Base-by-base conservation (phyloP, 305 asterid genomes). In the Nicotiana rustica region DNA sequence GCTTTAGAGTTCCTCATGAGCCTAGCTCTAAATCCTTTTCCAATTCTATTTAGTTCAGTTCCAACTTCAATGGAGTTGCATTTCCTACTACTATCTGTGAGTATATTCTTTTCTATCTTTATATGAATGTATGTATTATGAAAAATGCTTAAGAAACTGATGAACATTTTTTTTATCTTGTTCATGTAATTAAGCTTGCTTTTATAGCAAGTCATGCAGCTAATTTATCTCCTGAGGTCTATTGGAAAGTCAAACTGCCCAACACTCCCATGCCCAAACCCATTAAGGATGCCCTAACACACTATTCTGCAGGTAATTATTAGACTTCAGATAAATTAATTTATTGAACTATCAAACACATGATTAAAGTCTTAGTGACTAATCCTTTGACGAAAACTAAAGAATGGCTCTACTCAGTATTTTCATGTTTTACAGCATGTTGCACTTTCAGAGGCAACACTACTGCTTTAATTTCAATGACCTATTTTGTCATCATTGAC, bases 231-330 rank as follows among this genome's bases (percentile, higher is more conserved):
- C 36, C 79, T 18, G 61, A 47, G 29, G 33, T n/a, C 36, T 93
- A 91, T 78, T 95, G 99, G 99, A 91, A 89, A 14, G 87, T 95
- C 55, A 81, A 86, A 88, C 86, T 93, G 65, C 94, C 96, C 67
- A 88, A 92, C 64, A 81, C 94, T 82, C 88, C 91, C 33, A 91
- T 93, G 93, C 98, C 98, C 31, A 85, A 88, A 78, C 87, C 91
- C 61, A 83, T 93, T 2, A 85, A 88, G 82, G 90, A 92, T 79
- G 91, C 91, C 36, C 61, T 93, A 35, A 35, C 36, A 56, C 62
- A 56, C 6, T 85, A 87, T 56, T 56, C 62, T 56, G 62, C 19
- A 12, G 14, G 12, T 15, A 55, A 0, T 55, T 29, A 10, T 29
- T 29, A 29, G n/a, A 10, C 7, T 29, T 14, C 10, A 67, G 13